phyloP scores from a whole-genome alignment of 2,329 filamentous ascomycete species.

The Furcasterigmium furcatum region DNA sequence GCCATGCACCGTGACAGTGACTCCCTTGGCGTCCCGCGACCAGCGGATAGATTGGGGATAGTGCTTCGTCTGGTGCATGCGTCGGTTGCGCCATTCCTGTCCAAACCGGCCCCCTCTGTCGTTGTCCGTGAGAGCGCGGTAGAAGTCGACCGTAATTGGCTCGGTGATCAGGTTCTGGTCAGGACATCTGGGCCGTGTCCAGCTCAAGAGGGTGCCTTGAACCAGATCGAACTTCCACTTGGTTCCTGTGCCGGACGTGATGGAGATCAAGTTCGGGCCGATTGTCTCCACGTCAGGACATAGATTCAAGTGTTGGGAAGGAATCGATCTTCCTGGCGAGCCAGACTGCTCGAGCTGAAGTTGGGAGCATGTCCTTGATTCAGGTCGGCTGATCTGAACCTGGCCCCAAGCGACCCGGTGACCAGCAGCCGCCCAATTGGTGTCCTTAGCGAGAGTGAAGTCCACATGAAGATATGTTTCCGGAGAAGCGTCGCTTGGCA shows the following conservation, averaged over 20 bases:
- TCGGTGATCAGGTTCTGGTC: conserved; percentile 37
- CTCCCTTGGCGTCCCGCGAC: conserved; percentile 21
- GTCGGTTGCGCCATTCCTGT: conserved; percentile 50
- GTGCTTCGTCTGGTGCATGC: conserved; percentile 41
- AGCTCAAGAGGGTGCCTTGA: conserved; percentile 36
- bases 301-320: too few species aligned
- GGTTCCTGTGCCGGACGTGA: conserved; percentile 27
- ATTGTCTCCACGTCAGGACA: background rate
- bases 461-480: conserved; percentile 42
- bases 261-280: conserved; percentile 21
- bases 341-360: conserved; percentile 14
- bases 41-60: conserved; percentile 33
- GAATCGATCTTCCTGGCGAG: too few species aligned
- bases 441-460: conserved; percentile 38
- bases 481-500: conserved; percentile 19
- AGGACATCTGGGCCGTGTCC: conserved; percentile 27
- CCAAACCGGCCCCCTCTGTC: conserved; percentile 54
- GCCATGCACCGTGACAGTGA: conserved; percentile 41
- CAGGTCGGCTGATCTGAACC: conserved; percentile 32
- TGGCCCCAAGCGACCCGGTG: conserved; percentile 51
- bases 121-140: conserved; percentile 65
- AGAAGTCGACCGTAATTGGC: conserved; percentile 50
- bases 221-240: conserved; percentile 42
- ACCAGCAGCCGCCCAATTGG: conserved; percentile 48
- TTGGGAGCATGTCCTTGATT: background rate